Evolutionary conservation across 106 monocot species (phyloP).

Genomic region (Phalaenopsis equestris): DNA sequence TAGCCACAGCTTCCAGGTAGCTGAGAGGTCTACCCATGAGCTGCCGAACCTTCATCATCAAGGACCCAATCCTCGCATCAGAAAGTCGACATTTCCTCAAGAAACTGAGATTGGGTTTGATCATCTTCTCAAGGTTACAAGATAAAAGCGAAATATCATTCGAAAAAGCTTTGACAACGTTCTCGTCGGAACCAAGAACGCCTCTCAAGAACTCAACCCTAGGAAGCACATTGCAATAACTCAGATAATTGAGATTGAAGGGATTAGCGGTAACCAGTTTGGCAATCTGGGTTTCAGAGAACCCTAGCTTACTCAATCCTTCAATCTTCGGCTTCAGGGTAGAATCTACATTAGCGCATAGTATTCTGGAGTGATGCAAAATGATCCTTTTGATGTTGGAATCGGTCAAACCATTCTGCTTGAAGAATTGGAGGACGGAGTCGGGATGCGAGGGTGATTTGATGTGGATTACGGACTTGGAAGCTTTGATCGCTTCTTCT

Average conservation of each 20-base stretch:
- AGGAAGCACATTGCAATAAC: neutral
- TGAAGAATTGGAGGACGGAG: constrained; percentile 14
- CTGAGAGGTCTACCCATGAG: constrained; percentile 7
- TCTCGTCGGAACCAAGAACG: neutral
- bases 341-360: constrained; percentile 16
- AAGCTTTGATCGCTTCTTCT: constrained; percentile 13
- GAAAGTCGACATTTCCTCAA: constrained; percentile 13
- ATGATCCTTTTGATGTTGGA: constrained; percentile 12
- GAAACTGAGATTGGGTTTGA: constrained; percentile 9
- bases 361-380: constrained; percentile 2
- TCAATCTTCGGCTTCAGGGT: constrained; percentile 19
- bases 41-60: neutral
- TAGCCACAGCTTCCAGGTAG: neutral
- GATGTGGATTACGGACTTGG: constrained; percentile 13
- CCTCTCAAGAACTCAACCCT: constrained; percentile 6
- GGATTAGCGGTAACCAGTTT: constrained; percentile 6
- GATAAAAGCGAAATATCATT: neutral
- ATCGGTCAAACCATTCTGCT: constrained; percentile 4
- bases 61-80: neutral
- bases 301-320: constrained; percentile 11
- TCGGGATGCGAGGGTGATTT: constrained; percentile 22
- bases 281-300: constrained; percentile 11
- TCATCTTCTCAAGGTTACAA: neutral
- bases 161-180: neutral
- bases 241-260: neutral